phyloP scores from a whole-genome alignment of 805 yeast species.

The Candida corydali region DNA sequence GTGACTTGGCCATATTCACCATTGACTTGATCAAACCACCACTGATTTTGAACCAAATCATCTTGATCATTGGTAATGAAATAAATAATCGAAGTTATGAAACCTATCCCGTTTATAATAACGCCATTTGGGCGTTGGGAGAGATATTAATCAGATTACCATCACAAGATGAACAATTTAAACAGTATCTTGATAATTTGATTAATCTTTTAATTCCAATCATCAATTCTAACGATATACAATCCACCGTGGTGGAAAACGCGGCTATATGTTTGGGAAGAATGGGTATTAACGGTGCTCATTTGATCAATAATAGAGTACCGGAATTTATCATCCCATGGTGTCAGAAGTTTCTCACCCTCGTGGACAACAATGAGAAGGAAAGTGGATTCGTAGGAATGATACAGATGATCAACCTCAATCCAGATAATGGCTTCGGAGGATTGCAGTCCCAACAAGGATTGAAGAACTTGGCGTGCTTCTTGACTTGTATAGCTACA shows the following conservation, averaged over 20 bases:
- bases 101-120: conserved; percentile 67
- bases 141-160: conserved; percentile 67
- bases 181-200: conserved; percentile 45
- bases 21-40: conserved; percentile 45
- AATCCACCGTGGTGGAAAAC: conserved; percentile 72
- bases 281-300: conserved; percentile 63
- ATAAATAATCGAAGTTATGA: conserved; percentile 48
- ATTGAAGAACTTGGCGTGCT: conserved; percentile 44
- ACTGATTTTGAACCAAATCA: conserved; percentile 47
- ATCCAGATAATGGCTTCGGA: conserved; percentile 60
- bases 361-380: conserved; percentile 83
- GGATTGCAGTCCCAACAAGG: conserved; percentile 38
- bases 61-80: conserved; percentile 68
- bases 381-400: conserved; percentile 84
- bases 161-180: conserved; percentile 36
- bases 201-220: conserved; percentile 56
- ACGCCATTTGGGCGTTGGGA: conserved; percentile 93
- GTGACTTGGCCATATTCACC: conserved; percentile 75
- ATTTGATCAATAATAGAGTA: conserved; percentile 52
- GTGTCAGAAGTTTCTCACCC: conserved; percentile 63
- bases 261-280: conserved; percentile 89
- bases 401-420: conserved; percentile 59
- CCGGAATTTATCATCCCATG: conserved; percentile 59
- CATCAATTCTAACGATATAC: conserved; percentile 50
- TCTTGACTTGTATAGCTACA: conserved; percentile 56